phyloP scores from a whole-genome alignment of 1,139 yeast genomes.

The Taphrina flavorubra region DNA sequence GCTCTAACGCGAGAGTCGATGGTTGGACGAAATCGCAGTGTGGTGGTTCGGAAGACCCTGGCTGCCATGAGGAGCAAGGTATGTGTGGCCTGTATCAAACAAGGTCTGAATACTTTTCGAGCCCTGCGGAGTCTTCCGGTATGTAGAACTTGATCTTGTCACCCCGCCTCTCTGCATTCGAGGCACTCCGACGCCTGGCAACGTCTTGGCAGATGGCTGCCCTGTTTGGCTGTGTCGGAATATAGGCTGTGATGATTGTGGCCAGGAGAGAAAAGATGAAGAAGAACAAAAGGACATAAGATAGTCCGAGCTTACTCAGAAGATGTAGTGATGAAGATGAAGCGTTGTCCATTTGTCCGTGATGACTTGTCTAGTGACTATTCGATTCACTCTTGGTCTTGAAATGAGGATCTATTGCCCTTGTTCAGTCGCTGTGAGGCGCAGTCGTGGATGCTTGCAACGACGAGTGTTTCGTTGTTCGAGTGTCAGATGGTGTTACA shows the following conservation, averaged over 20 bases:
- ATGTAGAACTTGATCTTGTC: slow-evolving; percentile 24
- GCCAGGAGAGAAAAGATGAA: slow-evolving; percentile 13
- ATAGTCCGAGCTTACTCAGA: neutral
- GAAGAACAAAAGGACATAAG: slow-evolving; percentile 1
- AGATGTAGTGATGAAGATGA: neutral
- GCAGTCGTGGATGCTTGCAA: neutral
- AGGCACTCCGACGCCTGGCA: slow-evolving; percentile 21
- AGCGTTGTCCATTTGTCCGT: neutral
- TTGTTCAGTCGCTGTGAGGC: too few relatives aligned
- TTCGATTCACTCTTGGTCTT: too few relatives aligned
- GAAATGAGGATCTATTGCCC: too few relatives aligned
- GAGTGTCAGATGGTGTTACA: neutral
- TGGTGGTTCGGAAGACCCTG: neutral
- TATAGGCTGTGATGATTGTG: neutral
- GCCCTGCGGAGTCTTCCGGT: slow-evolving; percentile 14
- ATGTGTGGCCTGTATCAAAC: neutral
- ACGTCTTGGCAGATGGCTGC: slow-evolving; percentile 8
- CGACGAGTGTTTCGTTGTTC: neutral
- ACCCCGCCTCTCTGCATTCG: slow-evolving; percentile 19
- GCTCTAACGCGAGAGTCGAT: neutral
- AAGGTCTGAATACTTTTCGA: slow-evolving; percentile 9
- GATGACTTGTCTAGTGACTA: too few relatives aligned
- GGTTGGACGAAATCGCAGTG: neutral
- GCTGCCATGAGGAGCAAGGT: neutral
- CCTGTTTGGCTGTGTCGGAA: slow-evolving; percentile 3